A percentile compares a stretch with the other conserved stretches of the same genome.
These are phyloP conservation scores for Ilyonectria destructans DNA, from an alignment of 2,329 filamentous ascomycete species.

Conservation along the genomic window DNA sequence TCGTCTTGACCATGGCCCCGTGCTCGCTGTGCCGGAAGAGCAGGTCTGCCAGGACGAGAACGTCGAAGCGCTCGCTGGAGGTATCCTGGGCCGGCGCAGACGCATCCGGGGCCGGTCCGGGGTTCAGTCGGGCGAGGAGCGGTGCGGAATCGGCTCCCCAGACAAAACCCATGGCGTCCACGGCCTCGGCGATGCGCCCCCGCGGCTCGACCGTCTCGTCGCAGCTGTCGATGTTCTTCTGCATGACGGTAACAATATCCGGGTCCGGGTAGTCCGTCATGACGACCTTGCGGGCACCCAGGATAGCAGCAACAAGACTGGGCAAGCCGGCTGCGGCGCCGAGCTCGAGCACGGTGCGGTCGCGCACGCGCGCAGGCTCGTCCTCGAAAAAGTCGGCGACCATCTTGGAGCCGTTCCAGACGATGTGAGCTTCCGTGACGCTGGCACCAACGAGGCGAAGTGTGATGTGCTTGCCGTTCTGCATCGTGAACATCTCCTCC, in stretches of 20 bases:
- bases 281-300: constrained; percentile 80
- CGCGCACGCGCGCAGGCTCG: constrained; percentile 74
- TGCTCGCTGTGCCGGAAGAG: constrained; percentile 95
- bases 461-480: constrained; percentile 75
- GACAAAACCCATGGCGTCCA: constrained; percentile 81
- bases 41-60: constrained; percentile 89
- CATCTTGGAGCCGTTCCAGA: constrained; percentile 92
- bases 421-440: constrained; percentile 89
- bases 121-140: constrained; percentile 73
- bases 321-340: constrained; percentile 91
- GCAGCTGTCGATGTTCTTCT: constrained; percentile 79
- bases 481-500: constrained; percentile 79
- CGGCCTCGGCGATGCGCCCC: constrained; percentile 52
- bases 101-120: constrained; percentile 34
- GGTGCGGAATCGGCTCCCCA: constrained; percentile 81
- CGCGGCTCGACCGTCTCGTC: constrained; percentile 54
- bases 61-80: constrained; percentile 75
- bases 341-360: constrained; percentile 86
- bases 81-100: constrained; percentile 28
- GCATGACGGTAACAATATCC: constrained; percentile 86
- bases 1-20: constrained; percentile 80
- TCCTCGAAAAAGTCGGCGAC: constrained; percentile 85
- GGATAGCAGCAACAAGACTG: constrained; percentile 81
- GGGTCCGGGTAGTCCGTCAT: constrained; percentile 92
- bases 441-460: constrained; percentile 90